phyloP scores from a whole-genome alignment of 2,329 filamentous ascomycete genomes.

The Fusarium tricinctum region DNA sequence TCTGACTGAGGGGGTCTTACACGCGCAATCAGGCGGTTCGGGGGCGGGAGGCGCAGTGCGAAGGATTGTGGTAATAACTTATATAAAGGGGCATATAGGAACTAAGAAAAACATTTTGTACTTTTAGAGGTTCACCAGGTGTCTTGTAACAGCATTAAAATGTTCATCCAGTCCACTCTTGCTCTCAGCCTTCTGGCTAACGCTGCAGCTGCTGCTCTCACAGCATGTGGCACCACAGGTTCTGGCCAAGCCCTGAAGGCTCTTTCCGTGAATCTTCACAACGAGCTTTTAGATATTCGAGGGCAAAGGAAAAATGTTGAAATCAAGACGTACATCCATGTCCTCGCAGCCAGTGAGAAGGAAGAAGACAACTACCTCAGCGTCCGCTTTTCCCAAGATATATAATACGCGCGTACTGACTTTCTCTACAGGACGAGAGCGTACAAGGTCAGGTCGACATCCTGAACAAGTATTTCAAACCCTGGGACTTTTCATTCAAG shows the following conservation, averaged over 20 bases:
- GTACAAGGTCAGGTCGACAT: constrained; percentile 4
- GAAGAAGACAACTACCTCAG: constrained; percentile 28
- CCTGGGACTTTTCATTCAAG: constrained; percentile 19
- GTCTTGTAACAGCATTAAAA: not conserved
- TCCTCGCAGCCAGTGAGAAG: constrained; percentile 24
- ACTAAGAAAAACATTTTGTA: accelerated
- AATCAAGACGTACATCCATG: constrained; percentile 28
- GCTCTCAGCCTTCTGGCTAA: constrained; percentile 9
- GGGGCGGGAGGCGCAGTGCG: not conserved
- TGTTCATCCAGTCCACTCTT: constrained; percentile 20
- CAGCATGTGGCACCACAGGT: constrained; percentile 9
- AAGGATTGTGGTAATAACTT: not conserved
- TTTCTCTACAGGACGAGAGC: not conserved
- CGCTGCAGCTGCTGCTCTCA: not conserved
- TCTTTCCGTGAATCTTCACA: not conserved
- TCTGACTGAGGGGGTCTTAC: not conserved
- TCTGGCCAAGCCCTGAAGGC: constrained; percentile 7
- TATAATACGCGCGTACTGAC: not conserved
- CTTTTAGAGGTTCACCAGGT: accelerated
- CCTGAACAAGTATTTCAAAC: constrained; percentile 22
- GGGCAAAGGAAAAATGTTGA: constrained; percentile 2
- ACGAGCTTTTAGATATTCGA: not conserved
- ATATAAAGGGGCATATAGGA: not conserved
- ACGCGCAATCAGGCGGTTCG: not conserved
- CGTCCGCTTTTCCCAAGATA: not conserved